A percentile compares a stretch with the other conserved stretches of the same genome.
Evolutionary conservation across 805 yeast genomes (phyloP).

Genomic region (Candida railenensis): DNA sequence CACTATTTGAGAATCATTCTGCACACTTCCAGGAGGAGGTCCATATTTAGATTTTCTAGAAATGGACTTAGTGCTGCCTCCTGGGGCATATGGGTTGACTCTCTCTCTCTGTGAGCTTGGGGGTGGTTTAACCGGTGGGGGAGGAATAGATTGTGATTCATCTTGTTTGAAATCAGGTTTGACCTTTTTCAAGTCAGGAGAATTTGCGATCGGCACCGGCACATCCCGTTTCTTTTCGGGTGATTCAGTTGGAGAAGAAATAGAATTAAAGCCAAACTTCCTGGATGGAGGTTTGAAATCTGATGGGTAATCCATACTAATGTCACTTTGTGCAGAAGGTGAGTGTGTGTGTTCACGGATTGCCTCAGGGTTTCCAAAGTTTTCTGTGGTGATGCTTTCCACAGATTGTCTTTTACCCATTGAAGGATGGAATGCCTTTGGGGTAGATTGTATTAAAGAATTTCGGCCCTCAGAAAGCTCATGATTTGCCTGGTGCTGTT

Average conservation of each 20-base stretch:
- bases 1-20: slow-evolving; percentile 2
- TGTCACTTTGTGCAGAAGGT: slow-evolving; percentile 31
- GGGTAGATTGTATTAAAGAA: background rate
- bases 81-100: slow-evolving; percentile 40
- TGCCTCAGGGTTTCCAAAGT: slow-evolving; percentile 13
- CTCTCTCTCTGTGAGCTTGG: slow-evolving; percentile 4
- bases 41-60: slow-evolving; percentile 26
- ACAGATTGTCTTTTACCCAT: slow-evolving; percentile 19
- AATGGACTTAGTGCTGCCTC: slow-evolving; percentile 11
- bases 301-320: slow-evolving; percentile 28
- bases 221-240: slow-evolving; percentile 4
- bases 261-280: background rate
- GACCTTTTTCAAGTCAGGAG: background rate
- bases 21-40: slow-evolving; percentile 15
- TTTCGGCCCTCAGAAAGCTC: no score
- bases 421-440: slow-evolving; percentile 6
- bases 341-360: slow-evolving; percentile 19
- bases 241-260: slow-evolving; percentile 1
- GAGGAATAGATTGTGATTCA: slow-evolving; percentile 1
- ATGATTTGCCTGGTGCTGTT: background rate
- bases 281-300: slow-evolving; percentile 20
- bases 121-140: background rate
- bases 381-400: slow-evolving; percentile 20
- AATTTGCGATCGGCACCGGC: background rate
- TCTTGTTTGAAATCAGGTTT: background rate